Percentiles rank a stretch among this genome's conserved stretches.
phyloP scores from a whole-genome alignment of 805 yeast species.

The Saccharomycopsis vini region DNA sequence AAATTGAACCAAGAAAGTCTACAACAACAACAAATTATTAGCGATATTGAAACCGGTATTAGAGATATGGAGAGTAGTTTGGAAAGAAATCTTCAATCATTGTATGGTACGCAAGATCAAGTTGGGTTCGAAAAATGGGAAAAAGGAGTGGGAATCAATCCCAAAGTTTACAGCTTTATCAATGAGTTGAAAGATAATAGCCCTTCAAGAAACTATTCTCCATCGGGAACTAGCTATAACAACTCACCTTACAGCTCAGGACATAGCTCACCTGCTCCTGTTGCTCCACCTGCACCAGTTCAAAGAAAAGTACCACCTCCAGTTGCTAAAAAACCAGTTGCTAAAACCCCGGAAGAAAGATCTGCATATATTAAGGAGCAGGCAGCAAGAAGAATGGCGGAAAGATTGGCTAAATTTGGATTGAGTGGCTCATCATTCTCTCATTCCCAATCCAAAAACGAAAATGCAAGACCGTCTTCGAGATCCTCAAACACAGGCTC shows the following conservation, averaged over 20 bases:
- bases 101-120: slow-evolving; percentile 30
- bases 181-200: slow-evolving; percentile 36
- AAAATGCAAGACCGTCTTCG: neutral
- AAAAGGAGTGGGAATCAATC: slow-evolving; percentile 66
- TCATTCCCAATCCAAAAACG: neutral
- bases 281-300: slow-evolving; percentile 20
- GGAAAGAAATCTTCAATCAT: slow-evolving; percentile 24
- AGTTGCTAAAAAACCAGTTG: slow-evolving; percentile 18
- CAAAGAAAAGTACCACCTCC: slow-evolving; percentile 18
- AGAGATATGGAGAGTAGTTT: slow-evolving; percentile 43
- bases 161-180: slow-evolving; percentile 58
- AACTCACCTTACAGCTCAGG: slow-evolving; percentile 10
- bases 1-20: slow-evolving; percentile 37
- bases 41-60: slow-evolving; percentile 66
- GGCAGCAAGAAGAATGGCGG: slow-evolving; percentile 74
- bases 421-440: slow-evolving; percentile 29
- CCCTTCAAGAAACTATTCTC: slow-evolving; percentile 1
- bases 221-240: slow-evolving; percentile 2
- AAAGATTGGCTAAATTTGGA: slow-evolving; percentile 74
- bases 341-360: slow-evolving; percentile 52
- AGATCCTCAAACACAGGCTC: slow-evolving; percentile 6
- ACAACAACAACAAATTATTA: slow-evolving; percentile 34
- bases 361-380: slow-evolving; percentile 78
- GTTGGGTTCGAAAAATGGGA: slow-evolving; percentile 69
- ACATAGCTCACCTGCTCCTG: slow-evolving; percentile 18